Conservation (phyloP, 2,329 filamentous ascomycete genomes). For the Albophoma yamanashiensis region DNA sequence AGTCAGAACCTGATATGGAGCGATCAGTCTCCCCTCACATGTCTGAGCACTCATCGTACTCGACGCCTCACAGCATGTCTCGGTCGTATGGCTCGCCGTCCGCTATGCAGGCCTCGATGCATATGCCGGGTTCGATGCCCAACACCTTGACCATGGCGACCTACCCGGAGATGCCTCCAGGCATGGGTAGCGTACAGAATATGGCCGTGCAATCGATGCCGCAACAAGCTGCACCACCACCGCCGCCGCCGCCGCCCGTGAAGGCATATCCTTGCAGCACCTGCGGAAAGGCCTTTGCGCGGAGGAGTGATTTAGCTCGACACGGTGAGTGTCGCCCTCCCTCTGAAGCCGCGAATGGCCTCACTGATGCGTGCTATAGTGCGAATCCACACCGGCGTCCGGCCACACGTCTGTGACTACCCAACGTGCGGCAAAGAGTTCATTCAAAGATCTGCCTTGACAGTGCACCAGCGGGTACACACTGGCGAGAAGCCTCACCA, state of each 20-base stretch:
- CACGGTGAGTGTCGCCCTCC: constrained; percentile 52
- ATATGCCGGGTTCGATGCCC: constrained; percentile 32
- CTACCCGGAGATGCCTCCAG: constrained; percentile 22
- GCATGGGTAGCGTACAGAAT: constrained; percentile 23
- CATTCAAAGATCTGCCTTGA: constrained; percentile 91
- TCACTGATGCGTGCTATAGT: constrained; percentile 44
- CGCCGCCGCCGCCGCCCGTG: constrained; percentile 24
- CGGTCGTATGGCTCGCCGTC: constrained; percentile 43
- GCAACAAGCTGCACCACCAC: constrained; percentile 17
- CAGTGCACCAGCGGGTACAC: constrained; percentile 89
- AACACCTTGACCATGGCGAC: constrained; percentile 29
- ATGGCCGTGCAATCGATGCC: constrained; percentile 28
- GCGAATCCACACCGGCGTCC: constrained; percentile 84
- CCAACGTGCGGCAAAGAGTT: constrained; percentile 89
- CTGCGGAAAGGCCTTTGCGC: constrained; percentile 84
- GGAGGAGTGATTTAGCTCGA: constrained; percentile 84
- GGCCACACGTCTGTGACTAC: constrained; percentile 87
- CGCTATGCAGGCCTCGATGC: constrained; percentile 38
- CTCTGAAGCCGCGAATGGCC: background rate
- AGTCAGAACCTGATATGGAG: constrained; percentile 32
- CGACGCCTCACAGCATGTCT: constrained; percentile 34
- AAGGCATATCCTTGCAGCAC: constrained; percentile 84
- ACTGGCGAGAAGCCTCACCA: constrained; percentile 98
- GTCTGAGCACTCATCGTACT: constrained; percentile 48
- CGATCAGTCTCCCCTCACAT: constrained; percentile 48